Evolutionary conservation across 73 alveolate species (phyloP).

Genomic region (Paramecium pentaurelia): DNA sequence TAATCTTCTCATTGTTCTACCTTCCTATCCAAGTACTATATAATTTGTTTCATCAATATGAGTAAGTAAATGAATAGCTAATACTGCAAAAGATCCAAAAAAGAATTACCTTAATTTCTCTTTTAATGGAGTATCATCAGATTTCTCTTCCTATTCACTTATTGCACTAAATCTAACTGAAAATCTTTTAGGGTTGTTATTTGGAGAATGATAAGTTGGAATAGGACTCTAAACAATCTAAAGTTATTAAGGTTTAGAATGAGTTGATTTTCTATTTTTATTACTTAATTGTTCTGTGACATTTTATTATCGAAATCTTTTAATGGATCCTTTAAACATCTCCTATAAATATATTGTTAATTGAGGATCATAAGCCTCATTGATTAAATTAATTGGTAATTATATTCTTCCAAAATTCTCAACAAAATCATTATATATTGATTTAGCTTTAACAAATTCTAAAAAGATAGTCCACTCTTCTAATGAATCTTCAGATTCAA

Average conservation of each 20-base stretch:
- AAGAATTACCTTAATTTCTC: conserved; percentile 3
- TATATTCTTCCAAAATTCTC: conserved; percentile 50
- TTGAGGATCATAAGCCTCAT: conserved; percentile 32
- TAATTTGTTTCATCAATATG: not conserved
- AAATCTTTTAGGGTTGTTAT: not conserved
- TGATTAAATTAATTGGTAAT: not conserved
- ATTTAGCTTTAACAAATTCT: conserved; percentile 55
- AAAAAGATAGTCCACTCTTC: conserved; percentile 61
- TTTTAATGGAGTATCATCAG: not conserved
- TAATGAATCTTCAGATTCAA: conserved; percentile 10
- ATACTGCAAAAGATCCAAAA: not conserved
- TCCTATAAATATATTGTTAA: not conserved
- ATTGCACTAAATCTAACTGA: conserved; percentile 42
- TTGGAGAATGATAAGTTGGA: not conserved
- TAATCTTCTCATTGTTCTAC: not conserved
- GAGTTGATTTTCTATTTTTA: not conserved
- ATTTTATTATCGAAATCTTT: not conserved
- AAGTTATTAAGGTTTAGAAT: not conserved
- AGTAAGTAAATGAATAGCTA: not conserved
- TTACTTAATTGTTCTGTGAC: not conserved
- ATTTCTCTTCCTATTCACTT: conserved; percentile 1
- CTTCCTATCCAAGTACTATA: not conserved
- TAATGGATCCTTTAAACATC: not conserved
- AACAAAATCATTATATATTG: conserved; percentile 46
- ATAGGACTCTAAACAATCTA: not conserved